Evolutionary conservation across 2,329 filamentous ascomycete species (phyloP), one percentile per base, ranked within the genome.

Genomic region (Fusarium multiceps): DNA sequence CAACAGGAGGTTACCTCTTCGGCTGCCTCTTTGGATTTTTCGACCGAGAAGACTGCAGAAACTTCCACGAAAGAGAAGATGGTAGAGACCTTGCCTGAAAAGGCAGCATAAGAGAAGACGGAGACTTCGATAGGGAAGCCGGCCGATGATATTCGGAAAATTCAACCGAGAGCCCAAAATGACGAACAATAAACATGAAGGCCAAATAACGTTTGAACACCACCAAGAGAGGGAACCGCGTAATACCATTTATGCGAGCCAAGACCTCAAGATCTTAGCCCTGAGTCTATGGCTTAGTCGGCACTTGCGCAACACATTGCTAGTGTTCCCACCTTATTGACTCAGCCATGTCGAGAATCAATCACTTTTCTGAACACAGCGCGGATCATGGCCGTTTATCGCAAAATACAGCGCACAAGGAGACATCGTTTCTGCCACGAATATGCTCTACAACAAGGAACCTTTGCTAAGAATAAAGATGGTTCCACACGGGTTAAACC

Each of bases 251-350:
- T 53, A 32, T 40, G 23, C 63, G 49, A 40, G 50, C 37, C 57
- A 63, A 57, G 55, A 54, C 37, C 20, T 48, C 42, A 45, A 27
- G 30, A 68, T 34, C 47, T 64, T 54, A 58, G 37, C 48, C 43
- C 47, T 14, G 13, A 47, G 21, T 21, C 53, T 41, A 51, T 55
- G 67, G 68, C 68, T 71, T 68, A 71, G 63, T 45, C 41, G 59
- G 42, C 54, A 61, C 53, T 69, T 71, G 68, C 68, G 68, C 68
- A 70, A 71, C 63, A 53, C 68, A 40, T 23, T 34, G 47, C 40
- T 67, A 55, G 53, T 25, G 61, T 57, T 71, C 48, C 67, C 58
- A 71, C 67, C 48, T 55, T 51, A 55, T 66, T 50, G 49, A 66
- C 49, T 71, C 59, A 68, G 63, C 63, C 55, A 61, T 71, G 55